Base-by-base conservation (phyloP, 768 basidiomycete genomes). In the Podaxis sp. region DNA sequence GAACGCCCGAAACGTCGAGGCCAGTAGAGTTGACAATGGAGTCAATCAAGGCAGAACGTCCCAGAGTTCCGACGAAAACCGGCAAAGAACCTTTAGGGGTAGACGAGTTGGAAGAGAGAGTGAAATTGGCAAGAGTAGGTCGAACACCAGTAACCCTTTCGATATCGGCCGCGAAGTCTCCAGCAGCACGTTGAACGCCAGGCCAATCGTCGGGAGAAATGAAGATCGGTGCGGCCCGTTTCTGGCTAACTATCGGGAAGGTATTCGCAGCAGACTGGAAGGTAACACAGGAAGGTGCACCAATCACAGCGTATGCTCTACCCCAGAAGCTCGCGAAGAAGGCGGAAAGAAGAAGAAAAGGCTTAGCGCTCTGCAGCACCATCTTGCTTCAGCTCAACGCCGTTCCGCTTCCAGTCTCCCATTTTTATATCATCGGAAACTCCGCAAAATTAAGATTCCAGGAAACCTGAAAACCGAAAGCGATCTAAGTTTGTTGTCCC, bases 121-220 rank as follows among this genome's bases (percentile, higher is more conserved):
- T 62, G n/a, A 56, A 20, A 17, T 62, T 62, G 33, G 53, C 33
- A 15, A 89, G 64, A 0, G 74, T 59, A 0, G 86, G 84, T 62
- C 75, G 78, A 30, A 78, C 71, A 11, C 83, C 82, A 0, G 87
- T 86, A 33, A 90, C 87, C 46, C 78, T 76, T 62, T 84, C 71
- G 41, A 91, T 83, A 71, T 90, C 88, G 15, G 77, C 69, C 3
- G 77, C 84, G 68, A 90, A 88, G 66, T 86, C 83, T 7, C 75
- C 65, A 6, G 84, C 87, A 1, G 85, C 86, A 26, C 83, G 77
- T 62, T 84, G 85, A 2, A 88, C 84, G 38, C 84, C 84, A n/a
- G 83, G 81, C 83, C 84, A 87, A 56, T 88, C 86, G 58, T 86
- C 85, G 0, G 77, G 66, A 13, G 84, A 81, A 48, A 82, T 72